phyloP scores from a whole-genome alignment of 2,329 filamentous ascomycete species.

The Colletotrichum tabaci region DNA sequence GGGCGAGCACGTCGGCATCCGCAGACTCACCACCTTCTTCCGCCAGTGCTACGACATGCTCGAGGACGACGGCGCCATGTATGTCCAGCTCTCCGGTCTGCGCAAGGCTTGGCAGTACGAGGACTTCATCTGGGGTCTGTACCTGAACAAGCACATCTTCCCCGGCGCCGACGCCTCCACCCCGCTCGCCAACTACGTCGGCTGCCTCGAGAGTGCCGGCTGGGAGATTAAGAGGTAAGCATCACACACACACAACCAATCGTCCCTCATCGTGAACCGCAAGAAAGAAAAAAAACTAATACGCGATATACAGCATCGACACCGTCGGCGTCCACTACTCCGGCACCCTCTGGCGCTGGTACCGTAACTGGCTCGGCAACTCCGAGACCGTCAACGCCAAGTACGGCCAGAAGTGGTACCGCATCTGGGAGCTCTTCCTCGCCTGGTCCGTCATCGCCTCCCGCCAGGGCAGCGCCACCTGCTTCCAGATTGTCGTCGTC shows the following conservation, averaged over 20 bases:
- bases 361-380: conserved; percentile 98
- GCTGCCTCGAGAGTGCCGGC: conserved; percentile 86
- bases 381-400: conserved; percentile 92
- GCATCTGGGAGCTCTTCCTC: conserved; percentile 95
- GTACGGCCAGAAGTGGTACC: conserved; percentile 96
- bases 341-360: conserved; percentile 97
- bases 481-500: conserved; percentile 88
- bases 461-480: conserved; percentile 86
- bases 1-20: conserved; percentile 98
- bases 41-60: conserved; percentile 95
- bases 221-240: conserved; percentile 82
- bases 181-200: conserved; percentile 89
- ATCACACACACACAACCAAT: not conserved
- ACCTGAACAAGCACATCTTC: conserved; percentile 99
- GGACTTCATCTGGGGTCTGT: conserved; percentile 97
- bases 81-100: conserved; percentile 94
- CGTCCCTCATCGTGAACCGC: not conserved
- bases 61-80: conserved; percentile 95
- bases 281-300: not conserved
- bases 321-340: conserved; percentile 98
- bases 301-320: conserved; percentile 70
- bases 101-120: conserved; percentile 98
- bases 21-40: conserved; percentile 86
- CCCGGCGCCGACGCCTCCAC: conserved; percentile 96
- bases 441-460: conserved; percentile 88